These are phyloP conservation scores for Fusarium pseudocircinatum DNA, from an alignment of 2,329 filamentous ascomycete genomes.

Conservation along the genomic window DNA sequence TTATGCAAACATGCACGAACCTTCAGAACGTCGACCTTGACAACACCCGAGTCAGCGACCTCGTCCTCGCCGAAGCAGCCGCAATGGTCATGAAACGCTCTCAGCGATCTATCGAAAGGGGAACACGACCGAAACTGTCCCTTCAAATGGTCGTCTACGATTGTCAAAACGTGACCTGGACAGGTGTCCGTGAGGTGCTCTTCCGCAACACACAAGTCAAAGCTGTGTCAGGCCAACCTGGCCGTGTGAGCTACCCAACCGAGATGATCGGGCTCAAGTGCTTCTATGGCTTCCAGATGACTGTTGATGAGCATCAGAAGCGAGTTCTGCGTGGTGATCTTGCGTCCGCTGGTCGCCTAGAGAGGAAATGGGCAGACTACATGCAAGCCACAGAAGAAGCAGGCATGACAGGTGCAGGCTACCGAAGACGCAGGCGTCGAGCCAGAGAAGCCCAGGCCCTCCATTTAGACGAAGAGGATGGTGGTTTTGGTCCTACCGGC, in stretches of 20 bases:
- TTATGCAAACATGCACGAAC: slow-evolving; percentile 78
- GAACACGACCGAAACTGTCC: slow-evolving; percentile 64
- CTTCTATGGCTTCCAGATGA: slow-evolving; percentile 95
- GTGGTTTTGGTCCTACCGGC: slow-evolving; percentile 60
- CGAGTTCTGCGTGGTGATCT: slow-evolving; percentile 83
- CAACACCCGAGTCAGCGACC: slow-evolving; percentile 90
- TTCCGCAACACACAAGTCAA: slow-evolving; percentile 83
- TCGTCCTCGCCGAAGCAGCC: slow-evolving; percentile 86
- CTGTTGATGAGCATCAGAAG: slow-evolving; percentile 92
- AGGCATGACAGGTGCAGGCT: slow-evolving; percentile 71
- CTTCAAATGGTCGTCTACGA: slow-evolving; percentile 88
- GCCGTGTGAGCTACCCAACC: slow-evolving; percentile 68
- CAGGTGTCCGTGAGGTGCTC: slow-evolving; percentile 85
- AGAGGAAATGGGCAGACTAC: slow-evolving; percentile 91
- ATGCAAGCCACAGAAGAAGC: slow-evolving; percentile 94
- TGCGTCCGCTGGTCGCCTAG: slow-evolving; percentile 77
- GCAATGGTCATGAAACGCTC: slow-evolving; percentile 77
- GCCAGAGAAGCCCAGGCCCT: slow-evolving; percentile 83
- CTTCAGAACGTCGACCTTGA: slow-evolving; percentile 85
- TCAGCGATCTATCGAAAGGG: slow-evolving; percentile 51
- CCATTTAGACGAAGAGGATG: slow-evolving; percentile 84
- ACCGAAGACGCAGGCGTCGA: slow-evolving; percentile 76
- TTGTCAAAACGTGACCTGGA: slow-evolving; percentile 92
- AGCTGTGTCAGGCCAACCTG: slow-evolving; percentile 55
- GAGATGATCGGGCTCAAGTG: slow-evolving; percentile 90